A percentile compares a stretch with the other conserved stretches of the same genome.
Conservation (phyloP, 371 early-diverging fungal genomes). For the Phascolomyces articulosus region DNA sequence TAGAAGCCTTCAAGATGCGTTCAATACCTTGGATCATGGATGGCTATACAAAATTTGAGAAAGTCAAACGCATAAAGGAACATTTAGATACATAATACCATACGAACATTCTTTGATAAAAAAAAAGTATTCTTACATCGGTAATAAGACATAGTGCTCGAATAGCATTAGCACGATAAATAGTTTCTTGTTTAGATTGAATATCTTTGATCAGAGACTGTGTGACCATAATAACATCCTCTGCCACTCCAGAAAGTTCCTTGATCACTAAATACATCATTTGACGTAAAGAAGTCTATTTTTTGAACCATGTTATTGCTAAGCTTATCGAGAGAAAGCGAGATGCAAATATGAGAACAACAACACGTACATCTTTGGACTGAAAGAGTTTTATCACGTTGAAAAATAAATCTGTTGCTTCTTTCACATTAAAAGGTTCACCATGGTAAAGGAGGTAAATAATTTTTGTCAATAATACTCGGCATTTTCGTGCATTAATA, state of each 20-base stretch:
- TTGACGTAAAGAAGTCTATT: conserved; percentile 88
- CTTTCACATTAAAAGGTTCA: conserved; percentile 86
- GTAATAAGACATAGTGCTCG: conserved; percentile 95
- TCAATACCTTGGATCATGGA: conserved; percentile 96
- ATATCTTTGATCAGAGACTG: conserved; percentile 96
- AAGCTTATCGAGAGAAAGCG: too few species aligned
- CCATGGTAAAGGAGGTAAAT: conserved; percentile 90
- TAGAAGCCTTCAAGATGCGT: conserved; percentile 95
- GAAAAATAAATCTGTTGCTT: conserved; percentile 98
- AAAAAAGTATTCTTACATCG: conserved; percentile 72
- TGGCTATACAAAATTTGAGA: conserved; percentile 55
- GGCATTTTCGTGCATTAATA: conserved; percentile 93
- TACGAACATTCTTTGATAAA: too few species aligned
- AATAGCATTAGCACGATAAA: conserved; percentile 94
- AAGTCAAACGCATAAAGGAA: background rate
- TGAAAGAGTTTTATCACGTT: conserved; percentile 97
- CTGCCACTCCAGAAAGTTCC: conserved; percentile 89
- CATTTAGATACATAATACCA: conserved; percentile 6
- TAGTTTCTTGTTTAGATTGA: conserved; percentile 88
- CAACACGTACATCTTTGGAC: conserved; percentile 83
- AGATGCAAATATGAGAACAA: background rate
- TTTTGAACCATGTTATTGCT: too few species aligned
- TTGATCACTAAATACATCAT: conserved; percentile 97
- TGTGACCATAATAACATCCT: conserved; percentile 98
- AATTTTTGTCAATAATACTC: conserved; percentile 90